Evolutionary conservation across 163 green algal species (phyloP), one percentile per base, ranked within the genome.

Genomic region (Scenedesmus sp.): DNA sequence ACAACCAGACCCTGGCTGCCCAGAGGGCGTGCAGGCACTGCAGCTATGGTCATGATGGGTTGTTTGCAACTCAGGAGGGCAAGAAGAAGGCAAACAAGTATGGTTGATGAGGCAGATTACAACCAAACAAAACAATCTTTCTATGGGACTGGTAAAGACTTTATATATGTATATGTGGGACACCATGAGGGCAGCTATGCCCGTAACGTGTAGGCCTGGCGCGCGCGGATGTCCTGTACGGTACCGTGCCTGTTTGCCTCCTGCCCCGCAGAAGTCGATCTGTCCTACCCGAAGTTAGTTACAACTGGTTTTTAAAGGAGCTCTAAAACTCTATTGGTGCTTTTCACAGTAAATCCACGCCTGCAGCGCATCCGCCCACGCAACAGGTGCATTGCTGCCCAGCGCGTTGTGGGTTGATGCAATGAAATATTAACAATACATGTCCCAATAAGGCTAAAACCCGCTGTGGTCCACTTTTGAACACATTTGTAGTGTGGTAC

Each of bases 1-100:
- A 44, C 80, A 22, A 83, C 49, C 46, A 91, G 79, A 59, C 87
- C 87, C 43, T 91, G 87, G 86, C 46, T 91, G 51, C 86, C 86
- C 33, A 91, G 76, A 30, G 18, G 35, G 59, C 46, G 86, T 56
- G 40, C 40, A 44, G 86, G 53, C 20, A 86, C 86, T 10, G 65
- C 68, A 46, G 85, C 42, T 7, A 89, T 89, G 22, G 85, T 89
- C 85, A 89, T 89, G 59, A 46, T 89, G 49, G 68, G 40, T 37
- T 24, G 43, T 70, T 84, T 33, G 65, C 65, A 30, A 37, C 30
- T n/a, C n/a, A 22, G 65, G 12, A 0, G 0, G 53, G 15, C 16
- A 2, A 76, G 65, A 0, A 76, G 18, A 35, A 7, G 30, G 30
- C 9, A 33, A 40, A 76, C 16, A 26, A 30, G 56, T 24, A 24